Conservation (phyloP, 306 rosid species). For the Lithocarpus polystachyus region DNA sequence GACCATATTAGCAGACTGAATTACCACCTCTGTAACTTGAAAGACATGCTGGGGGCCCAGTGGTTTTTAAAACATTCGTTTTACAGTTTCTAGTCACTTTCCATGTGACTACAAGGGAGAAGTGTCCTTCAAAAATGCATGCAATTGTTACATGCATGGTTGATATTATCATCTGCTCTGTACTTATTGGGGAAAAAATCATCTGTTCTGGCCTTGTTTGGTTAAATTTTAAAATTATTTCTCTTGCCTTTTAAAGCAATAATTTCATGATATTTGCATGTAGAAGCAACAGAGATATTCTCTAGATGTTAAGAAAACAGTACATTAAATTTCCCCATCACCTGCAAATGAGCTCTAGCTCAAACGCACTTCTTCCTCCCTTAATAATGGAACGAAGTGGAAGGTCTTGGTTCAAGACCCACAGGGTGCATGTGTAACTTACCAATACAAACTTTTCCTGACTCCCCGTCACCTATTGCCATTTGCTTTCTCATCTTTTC, state of each 20-base stretch:
- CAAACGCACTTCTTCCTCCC: no score
- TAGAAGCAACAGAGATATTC: not conserved
- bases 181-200: no score
- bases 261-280: not conserved
- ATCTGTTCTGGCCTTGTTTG: not conserved
- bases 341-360: not conserved
- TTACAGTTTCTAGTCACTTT: not conserved
- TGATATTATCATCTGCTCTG: not conserved
- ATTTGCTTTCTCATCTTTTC: conserved; percentile 14
- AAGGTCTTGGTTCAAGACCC: no score
- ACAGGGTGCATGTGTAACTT: no score
- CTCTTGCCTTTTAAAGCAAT: not conserved
- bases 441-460: no score
- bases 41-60: not conserved
- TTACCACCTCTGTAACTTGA: not conserved
- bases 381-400: no score
- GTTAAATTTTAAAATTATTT: not conserved
- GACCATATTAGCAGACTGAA: not conserved
- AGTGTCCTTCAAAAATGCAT: not conserved
- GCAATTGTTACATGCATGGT: not conserved
- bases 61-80: not conserved
- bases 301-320: not conserved
- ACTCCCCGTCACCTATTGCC: not conserved
- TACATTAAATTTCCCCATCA: not conserved
- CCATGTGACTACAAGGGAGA: not conserved